Conservation (phyloP, 2,329 filamentous ascomycete genomes). For the Keithomyces neogunnii region DNA sequence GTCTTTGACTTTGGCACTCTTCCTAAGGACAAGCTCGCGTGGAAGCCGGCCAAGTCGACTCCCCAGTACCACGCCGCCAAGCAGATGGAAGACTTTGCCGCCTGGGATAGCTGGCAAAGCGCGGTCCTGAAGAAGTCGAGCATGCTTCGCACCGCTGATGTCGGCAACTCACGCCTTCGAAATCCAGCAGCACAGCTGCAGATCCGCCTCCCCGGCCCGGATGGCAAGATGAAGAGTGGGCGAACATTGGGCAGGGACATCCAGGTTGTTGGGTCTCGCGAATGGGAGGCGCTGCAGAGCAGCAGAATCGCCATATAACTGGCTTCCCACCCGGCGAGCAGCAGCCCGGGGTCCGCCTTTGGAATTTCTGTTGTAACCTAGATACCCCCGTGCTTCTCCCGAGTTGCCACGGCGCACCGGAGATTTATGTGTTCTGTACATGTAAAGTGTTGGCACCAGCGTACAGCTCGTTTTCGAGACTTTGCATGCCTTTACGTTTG, state of each 20-base stretch:
- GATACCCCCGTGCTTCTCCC: background rate
- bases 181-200: conserved; percentile 38
- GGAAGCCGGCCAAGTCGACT: conserved; percentile 56
- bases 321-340: background rate
- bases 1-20: conserved; percentile 51
- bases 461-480: background rate
- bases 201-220: conserved; percentile 37
- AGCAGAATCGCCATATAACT: conserved; percentile 23
- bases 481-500: background rate
- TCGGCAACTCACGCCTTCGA: conserved; percentile 11
- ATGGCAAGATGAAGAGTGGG: conserved; percentile 34
- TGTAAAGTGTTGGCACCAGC: background rate
- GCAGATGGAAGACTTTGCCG: conserved; percentile 56
- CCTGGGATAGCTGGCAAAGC: conserved; percentile 51
- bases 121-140: conserved; percentile 46
- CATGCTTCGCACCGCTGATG: conserved; percentile 22
- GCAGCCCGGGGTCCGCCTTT: background rate
- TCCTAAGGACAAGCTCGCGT: conserved; percentile 53
- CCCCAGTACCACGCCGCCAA: conserved; percentile 58
- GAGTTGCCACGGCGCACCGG: background rate
- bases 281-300: conserved; percentile 48
- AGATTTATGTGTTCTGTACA: background rate
- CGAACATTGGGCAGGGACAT: conserved; percentile 25
- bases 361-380: background rate
- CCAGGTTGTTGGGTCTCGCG: conserved; percentile 42